These are phyloP conservation scores for Crataegus laevigata DNA, from an alignment of 306 rosid species.

Conservation along the genomic window DNA sequence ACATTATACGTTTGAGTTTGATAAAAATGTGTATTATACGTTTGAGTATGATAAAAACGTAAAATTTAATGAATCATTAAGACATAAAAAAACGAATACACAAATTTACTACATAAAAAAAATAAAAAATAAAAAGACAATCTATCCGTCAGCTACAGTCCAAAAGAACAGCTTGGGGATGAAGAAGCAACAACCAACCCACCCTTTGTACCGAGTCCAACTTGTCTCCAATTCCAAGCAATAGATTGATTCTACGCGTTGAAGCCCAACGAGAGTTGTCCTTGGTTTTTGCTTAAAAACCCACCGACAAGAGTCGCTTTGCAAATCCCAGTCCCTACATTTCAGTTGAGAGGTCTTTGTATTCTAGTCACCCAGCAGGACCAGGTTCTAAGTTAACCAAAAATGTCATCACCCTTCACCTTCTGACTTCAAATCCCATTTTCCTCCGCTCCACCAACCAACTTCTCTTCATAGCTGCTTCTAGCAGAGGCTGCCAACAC, in stretches of 20 bases:
- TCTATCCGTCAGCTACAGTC: not conserved
- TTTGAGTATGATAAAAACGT: no score
- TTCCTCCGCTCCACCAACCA: not conserved
- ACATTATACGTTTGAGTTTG: no score
- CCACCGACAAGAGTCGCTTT: conserved; percentile 3
- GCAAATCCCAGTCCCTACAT: not conserved
- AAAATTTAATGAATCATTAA: no score
- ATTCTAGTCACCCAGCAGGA: not conserved
- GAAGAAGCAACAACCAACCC: no score
- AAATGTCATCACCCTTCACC: conserved; percentile 1
- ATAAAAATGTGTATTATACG: no score
- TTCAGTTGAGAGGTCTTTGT: conserved; percentile 24
- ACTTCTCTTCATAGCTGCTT: not conserved
- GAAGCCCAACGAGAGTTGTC: not conserved
- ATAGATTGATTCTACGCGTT: not conserved
- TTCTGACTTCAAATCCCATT: not conserved
- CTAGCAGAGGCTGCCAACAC: not conserved
- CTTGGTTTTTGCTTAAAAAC: not conserved
- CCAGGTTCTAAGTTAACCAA: not conserved
- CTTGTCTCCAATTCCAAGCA: not conserved
- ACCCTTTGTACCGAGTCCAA: no score
- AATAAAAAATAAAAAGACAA: not conserved
- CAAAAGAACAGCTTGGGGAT: not conserved
- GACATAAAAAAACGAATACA: no score
- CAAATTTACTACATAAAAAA: no score